These are phyloP conservation scores for Mercurialis annua DNA, from an alignment of 345 rosid genomes.

Conservation along the genomic window DNA sequence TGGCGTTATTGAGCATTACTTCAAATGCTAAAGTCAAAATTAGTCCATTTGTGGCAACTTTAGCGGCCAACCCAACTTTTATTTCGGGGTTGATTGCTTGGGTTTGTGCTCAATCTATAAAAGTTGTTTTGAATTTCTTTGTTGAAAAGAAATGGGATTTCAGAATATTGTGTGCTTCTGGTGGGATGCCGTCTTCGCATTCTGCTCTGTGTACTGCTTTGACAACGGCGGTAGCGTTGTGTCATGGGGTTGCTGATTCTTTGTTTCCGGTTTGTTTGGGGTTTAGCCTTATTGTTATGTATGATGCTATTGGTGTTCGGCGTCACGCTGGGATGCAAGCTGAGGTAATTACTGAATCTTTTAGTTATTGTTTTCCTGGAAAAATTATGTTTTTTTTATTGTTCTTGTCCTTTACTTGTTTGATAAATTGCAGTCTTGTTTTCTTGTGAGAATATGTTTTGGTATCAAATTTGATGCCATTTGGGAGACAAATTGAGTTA, in stretches of 20 bases:
- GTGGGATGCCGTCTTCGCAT: conserved; percentile 97
- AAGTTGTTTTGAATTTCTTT: conserved; percentile 72
- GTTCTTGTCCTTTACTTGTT: background rate
- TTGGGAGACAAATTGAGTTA: background rate
- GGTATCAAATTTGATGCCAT: no score
- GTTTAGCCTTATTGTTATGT: conserved; percentile 91
- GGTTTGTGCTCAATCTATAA: conserved; percentile 65
- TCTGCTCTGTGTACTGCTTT: conserved; percentile 84
- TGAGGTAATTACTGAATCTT: conserved; percentile 42
- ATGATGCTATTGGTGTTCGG: conserved; percentile 90
- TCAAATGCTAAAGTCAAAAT: conserved; percentile 63
- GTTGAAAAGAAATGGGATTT: conserved; percentile 90
- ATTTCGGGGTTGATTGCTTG: conserved; percentile 81
- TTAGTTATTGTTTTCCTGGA: background rate
- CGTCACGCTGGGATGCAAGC: conserved; percentile 99
- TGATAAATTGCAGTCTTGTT: background rate
- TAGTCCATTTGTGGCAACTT: conserved; percentile 72
- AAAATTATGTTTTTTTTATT: background rate
- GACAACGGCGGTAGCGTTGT: conserved; percentile 90
- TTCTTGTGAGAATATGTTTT: background rate
- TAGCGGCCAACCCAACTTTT: conserved; percentile 81
- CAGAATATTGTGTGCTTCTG: conserved; percentile 65
- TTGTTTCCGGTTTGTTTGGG: conserved; percentile 93
- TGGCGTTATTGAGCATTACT: conserved; percentile 64
- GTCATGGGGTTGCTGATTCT: conserved; percentile 87